A percentile compares a stretch with the other conserved stretches of the same genome.
These are phyloP conservation scores for Phytophthora sansomeana DNA, from an alignment of 352 stramenopile genomes.

Conservation along the genomic window DNA sequence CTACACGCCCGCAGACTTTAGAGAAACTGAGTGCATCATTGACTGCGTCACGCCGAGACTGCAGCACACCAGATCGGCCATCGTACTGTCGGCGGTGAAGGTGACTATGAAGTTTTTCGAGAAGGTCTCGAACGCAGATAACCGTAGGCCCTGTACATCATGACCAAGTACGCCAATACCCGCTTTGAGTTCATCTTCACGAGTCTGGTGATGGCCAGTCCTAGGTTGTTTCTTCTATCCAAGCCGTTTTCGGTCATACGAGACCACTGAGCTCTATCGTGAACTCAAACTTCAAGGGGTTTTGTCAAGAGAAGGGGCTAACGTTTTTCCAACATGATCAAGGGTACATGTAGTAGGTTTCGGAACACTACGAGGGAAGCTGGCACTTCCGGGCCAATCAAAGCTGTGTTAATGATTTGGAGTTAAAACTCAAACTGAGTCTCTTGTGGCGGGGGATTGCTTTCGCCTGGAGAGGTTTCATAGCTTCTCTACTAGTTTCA, in stretches of 20 bases:
- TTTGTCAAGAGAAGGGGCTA: constrained; percentile 92
- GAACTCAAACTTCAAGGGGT: constrained; percentile 93
- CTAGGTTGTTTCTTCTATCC: constrained; percentile 92
- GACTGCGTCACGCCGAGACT: constrained; percentile 98
- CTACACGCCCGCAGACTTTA: constrained; percentile 95
- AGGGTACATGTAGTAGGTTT: constrained; percentile 91
- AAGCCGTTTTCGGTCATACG: constrained; percentile 94
- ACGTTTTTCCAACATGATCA: constrained; percentile 89
- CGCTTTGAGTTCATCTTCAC: constrained; percentile 97
- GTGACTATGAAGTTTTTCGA: constrained; percentile 97
- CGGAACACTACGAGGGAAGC: too few species aligned
- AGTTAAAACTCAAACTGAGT: too few species aligned
- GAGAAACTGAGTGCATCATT: constrained; percentile 98
- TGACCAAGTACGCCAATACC: constrained; percentile 88
- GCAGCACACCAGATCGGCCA: constrained; percentile 98
- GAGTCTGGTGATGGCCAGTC: constrained; percentile 91
- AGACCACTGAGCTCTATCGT: constrained; percentile 93
- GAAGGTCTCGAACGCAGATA: constrained; percentile 95
- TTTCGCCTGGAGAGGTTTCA: too few species aligned
- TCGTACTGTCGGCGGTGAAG: constrained; percentile 99
- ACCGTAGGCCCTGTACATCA: constrained; percentile 92
- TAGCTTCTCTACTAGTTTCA: too few species aligned
- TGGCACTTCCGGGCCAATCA: too few species aligned
- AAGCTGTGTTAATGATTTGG: too few species aligned
- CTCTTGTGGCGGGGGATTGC: too few species aligned